Evolutionary conservation across 2,329 filamentous ascomycete genomes (phyloP).

Genomic region (Ramularia endophylla): DNA sequence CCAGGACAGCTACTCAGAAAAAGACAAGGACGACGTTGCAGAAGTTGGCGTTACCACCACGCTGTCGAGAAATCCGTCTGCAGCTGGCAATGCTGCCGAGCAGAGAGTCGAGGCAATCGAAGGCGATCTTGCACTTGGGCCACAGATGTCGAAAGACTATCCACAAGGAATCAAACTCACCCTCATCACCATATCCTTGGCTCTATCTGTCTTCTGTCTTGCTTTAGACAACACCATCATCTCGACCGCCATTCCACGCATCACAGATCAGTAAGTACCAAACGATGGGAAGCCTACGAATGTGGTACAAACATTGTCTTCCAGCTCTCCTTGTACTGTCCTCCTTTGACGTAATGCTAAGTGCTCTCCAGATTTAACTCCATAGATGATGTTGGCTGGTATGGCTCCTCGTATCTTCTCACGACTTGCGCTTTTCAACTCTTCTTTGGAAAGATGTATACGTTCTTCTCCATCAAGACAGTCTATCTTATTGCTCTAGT

Average conservation of each 20-base stretch:
- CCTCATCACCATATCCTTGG: slow-evolving; percentile 33
- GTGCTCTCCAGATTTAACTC: slow-evolving; percentile 30
- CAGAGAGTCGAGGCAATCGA: slow-evolving; percentile 17
- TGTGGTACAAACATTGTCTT: not conserved
- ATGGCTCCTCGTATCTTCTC: slow-evolving; percentile 42
- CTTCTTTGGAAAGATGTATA: slow-evolving; percentile 44
- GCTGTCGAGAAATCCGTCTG: slow-evolving; percentile 1
- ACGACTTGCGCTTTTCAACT: slow-evolving; percentile 38
- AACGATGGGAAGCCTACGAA: slow-evolving; percentile 37
- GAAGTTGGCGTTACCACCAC: slow-evolving; percentile 3
- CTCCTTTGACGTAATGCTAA: too few relatives aligned
- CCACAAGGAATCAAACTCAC: slow-evolving; percentile 29
- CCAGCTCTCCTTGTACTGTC: too few relatives aligned
- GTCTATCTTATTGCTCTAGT: slow-evolving; percentile 39
- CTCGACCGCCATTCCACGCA: slow-evolving; percentile 43
- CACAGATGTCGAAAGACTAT: slow-evolving; percentile 21
- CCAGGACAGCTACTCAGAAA: slow-evolving; percentile 11
- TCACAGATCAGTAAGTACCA: slow-evolving; percentile 44
- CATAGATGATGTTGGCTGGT: slow-evolving; percentile 42
- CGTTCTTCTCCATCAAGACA: slow-evolving; percentile 44
- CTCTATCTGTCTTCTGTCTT: slow-evolving; percentile 32
- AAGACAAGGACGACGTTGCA: slow-evolving; percentile 12
- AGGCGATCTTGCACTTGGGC: slow-evolving; percentile 5
- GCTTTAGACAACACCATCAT: slow-evolving; percentile 44
- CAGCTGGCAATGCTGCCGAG: slow-evolving; percentile 7